phyloP scores from a whole-genome alignment of 495 filamentous ascomycete species.

The Physcia stellaris region DNA sequence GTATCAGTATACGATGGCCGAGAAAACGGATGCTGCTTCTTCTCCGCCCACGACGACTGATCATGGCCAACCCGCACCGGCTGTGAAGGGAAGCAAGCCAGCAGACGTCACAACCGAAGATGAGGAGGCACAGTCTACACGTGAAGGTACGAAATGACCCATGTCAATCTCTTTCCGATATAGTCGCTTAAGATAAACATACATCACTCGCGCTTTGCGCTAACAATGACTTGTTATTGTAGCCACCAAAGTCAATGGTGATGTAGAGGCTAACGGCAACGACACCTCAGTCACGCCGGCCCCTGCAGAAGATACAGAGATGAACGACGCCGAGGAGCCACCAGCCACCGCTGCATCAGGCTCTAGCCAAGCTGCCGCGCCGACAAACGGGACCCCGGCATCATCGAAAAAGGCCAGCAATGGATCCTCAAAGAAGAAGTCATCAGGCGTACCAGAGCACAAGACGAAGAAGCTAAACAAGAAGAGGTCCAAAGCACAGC shows the following conservation, averaged over 20 bases:
- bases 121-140: too few relatives aligned
- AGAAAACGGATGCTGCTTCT: too few relatives aligned
- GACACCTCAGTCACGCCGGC: not conserved
- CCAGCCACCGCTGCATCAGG: constrained; percentile 15
- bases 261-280: not conserved
- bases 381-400: constrained; percentile 32
- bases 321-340: constrained; percentile 12
- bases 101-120: too few relatives aligned
- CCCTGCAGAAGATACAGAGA: constrained; percentile 20
- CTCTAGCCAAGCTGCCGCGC: constrained; percentile 7
- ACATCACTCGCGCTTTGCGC: too few relatives aligned
- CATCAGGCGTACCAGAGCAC: constrained; percentile 48
- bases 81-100: too few relatives aligned
- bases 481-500: constrained; percentile 63
- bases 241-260: constrained; percentile 1
- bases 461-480: constrained; percentile 71
- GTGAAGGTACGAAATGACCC: too few relatives aligned
- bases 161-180: too few relatives aligned
- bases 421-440: constrained; percentile 47
- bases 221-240: too few relatives aligned
- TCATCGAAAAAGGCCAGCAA: constrained; percentile 30
- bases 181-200: too few relatives aligned
- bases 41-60: too few relatives aligned
- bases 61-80: too few relatives aligned
- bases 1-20: too few relatives aligned